A percentile compares a stretch with the other conserved stretches of the same genome.
These are phyloP conservation scores for Pyrrhoderma lamaoense DNA, from an alignment of 1,284 basidiomycete species.

Conservation along the genomic window DNA sequence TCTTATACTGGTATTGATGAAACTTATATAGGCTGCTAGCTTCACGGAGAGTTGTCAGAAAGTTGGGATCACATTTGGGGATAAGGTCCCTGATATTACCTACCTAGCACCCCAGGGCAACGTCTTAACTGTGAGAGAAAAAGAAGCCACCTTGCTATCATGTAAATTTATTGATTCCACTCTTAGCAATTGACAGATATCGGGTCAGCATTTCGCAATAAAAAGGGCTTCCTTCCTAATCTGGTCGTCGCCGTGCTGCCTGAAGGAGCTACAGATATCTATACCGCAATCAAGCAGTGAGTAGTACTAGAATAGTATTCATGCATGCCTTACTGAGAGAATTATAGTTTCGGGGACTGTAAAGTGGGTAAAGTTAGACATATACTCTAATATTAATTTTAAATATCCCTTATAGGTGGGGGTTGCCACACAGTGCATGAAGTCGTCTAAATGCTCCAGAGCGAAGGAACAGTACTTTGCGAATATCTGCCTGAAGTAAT, in stretches of 20 bases:
- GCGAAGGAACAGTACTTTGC: constrained; percentile 70
- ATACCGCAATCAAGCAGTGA: constrained; percentile 35
- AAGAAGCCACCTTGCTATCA: too few species aligned
- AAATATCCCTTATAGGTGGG: constrained; percentile 39
- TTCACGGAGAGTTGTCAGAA: too few species aligned
- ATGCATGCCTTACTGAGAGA: constrained; percentile 68
- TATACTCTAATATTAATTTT: constrained; percentile 19
- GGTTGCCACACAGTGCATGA: constrained; percentile 69
- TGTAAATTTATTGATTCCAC: too few species aligned
- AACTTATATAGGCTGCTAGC: too few species aligned
- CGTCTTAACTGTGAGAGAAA: too few species aligned
- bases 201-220: constrained; percentile 37
- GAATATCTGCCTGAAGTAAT: constrained; percentile 73
- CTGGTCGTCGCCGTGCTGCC: constrained; percentile 66
- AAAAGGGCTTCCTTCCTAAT: constrained; percentile 32
- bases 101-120: too few species aligned
- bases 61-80: too few species aligned
- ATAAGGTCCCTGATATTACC: too few species aligned
- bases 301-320: too few species aligned
- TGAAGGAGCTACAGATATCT: constrained; percentile 65
- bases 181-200: constrained; percentile 42
- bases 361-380: neutral
- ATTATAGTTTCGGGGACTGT: constrained; percentile 30
- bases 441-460: constrained; percentile 49
- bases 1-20: too few species aligned